Evolutionary conservation across 768 basidiomycete genomes (phyloP).

Genomic region (Tylopilus sp.): DNA sequence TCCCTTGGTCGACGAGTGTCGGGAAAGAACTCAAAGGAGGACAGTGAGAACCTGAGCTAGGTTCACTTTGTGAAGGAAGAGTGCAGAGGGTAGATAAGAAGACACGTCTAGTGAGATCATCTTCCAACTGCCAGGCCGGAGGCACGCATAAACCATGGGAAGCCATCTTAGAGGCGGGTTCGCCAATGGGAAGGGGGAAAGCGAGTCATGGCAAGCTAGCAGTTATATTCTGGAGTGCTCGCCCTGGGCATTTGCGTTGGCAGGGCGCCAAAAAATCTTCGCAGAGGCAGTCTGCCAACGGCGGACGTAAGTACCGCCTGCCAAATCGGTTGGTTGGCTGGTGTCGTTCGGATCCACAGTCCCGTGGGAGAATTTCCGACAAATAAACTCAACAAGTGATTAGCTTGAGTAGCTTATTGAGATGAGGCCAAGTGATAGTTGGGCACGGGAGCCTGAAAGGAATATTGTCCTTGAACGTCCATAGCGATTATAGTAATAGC

Average conservation of each 20-base stretch:
- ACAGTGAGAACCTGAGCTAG: neutral
- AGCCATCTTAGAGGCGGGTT: neutral
- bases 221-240: neutral
- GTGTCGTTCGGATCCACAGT: neutral
- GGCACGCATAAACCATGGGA: neutral
- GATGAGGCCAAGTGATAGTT: too few species aligned
- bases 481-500: too few species aligned
- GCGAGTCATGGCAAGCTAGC: neutral
- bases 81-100: neutral
- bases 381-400: neutral
- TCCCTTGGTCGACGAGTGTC: neutral
- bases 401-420: too few species aligned
- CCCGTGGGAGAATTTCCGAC: slow-evolving; percentile 10
- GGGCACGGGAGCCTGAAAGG: too few species aligned
- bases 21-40: neutral
- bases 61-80: neutral
- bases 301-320: too few species aligned
- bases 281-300: neutral
- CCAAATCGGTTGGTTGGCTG: too few species aligned
- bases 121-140: neutral
- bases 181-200: neutral
- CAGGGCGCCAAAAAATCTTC: slow-evolving; percentile 1
- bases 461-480: too few species aligned
- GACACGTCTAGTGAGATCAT: neutral
- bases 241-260: slow-evolving; percentile 4